phyloP scores from a whole-genome alignment of 148 eudicot species.

The Fagopyrum homotropicum region DNA sequence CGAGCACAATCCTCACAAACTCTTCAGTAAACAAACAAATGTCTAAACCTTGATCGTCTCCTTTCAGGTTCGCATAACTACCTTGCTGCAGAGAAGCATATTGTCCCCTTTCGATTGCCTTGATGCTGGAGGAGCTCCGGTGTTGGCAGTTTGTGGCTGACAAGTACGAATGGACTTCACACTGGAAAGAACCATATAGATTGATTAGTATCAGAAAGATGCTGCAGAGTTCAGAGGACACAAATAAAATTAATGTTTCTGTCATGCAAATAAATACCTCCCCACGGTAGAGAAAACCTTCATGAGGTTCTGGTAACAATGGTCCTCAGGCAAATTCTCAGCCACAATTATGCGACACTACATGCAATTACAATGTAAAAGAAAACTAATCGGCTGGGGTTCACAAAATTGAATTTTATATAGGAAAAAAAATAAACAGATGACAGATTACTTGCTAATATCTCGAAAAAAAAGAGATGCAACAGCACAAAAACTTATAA shows the following conservation, averaged over 20 bases:
- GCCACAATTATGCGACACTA: conserved; percentile 92
- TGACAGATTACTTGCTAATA: not conserved
- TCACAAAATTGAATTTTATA: not conserved
- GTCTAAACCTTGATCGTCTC: not conserved
- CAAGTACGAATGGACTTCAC: conserved; percentile 94
- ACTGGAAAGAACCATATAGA: conserved; percentile 31
- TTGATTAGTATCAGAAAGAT: conserved; percentile 3
- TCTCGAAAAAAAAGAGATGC: not conserved
- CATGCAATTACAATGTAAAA: conserved; percentile 5
- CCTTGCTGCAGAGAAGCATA: conserved; percentile 60
- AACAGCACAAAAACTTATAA: not conserved
- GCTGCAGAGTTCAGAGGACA: not conserved
- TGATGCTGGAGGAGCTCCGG: conserved; percentile 65
- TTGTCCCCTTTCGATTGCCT: conserved; percentile 61
- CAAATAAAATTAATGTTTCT: not conserved
- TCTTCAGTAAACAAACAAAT: no score
- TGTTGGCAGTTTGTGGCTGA: conserved; percentile 73
- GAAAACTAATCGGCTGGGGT: not conserved
- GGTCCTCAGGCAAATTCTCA: conserved; percentile 96
- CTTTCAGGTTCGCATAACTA: conserved; percentile 19
- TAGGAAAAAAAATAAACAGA: not conserved
- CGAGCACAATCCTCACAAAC: no score
- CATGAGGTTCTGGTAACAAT: conserved; percentile 97
- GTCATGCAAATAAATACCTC: conserved; percentile 38
- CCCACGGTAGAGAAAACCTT: conserved; percentile 88